Evolutionary conservation across 352 stramenopile species (phyloP).

Genomic region (Aphanomyces cochlioides): DNA sequence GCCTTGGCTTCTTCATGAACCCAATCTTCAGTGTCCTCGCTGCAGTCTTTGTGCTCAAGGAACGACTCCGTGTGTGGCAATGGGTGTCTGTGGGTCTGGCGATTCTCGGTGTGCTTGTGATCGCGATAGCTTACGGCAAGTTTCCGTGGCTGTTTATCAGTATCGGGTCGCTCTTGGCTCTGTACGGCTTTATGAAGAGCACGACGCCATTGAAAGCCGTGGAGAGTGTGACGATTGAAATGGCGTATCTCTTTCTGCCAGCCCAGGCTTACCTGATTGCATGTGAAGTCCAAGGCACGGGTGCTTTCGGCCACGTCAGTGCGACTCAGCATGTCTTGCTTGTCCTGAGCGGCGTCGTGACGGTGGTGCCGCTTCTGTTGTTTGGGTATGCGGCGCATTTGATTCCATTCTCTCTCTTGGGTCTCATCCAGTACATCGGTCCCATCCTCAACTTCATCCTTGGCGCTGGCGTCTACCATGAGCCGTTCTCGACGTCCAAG

Average conservation of each 20-base stretch:
- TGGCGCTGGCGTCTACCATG: constrained; percentile 11
- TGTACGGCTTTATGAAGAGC: constrained; percentile 3
- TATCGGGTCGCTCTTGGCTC: neutral
- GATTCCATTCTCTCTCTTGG: constrained; percentile 9
- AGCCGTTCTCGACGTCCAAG: constrained; percentile 7
- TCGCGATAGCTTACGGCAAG: neutral
- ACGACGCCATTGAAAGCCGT: neutral
- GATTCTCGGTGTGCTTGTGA: neutral
- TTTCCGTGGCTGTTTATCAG: neutral
- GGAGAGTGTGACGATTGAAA: neutral
- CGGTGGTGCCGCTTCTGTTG: constrained; percentile 3
- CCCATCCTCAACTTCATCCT: constrained; percentile 18
- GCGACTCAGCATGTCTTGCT: neutral
- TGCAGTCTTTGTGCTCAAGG: constrained; percentile 6
- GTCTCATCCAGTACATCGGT: constrained; percentile 21
- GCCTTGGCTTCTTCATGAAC: constrained; percentile 4
- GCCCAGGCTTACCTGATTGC: neutral
- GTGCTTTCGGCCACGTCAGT: neutral
- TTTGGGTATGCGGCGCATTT: constrained; percentile 4
- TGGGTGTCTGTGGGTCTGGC: neutral
- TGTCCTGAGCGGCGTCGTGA: neutral
- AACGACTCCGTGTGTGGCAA: neutral
- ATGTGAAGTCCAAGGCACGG: neutral
- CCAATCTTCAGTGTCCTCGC: constrained; percentile 1
- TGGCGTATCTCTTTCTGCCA: neutral